Evolutionary conservation across 306 rosid species (phyloP).

Genomic region (Echinosophora koreensis): DNA sequence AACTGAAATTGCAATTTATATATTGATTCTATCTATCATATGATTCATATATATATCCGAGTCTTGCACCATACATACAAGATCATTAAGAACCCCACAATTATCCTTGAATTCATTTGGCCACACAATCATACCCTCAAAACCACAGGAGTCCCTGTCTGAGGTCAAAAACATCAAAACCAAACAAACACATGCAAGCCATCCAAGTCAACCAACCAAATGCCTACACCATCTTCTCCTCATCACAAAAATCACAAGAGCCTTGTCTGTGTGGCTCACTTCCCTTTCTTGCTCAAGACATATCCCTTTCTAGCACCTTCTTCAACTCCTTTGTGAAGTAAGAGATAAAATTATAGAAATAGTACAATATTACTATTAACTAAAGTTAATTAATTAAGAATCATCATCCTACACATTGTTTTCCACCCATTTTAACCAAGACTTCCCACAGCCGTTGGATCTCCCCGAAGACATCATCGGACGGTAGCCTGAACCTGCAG

Average conservation of each 20-base stretch:
- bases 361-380: constrained; percentile 7
- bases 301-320: background rate
- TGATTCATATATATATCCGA: background rate
- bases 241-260: constrained; percentile 1
- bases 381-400: background rate
- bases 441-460: constrained; percentile 86
- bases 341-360: constrained; percentile 8
- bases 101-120: constrained; percentile 33
- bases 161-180: background rate
- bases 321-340: background rate
- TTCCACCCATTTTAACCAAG: constrained; percentile 49
- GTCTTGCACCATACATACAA: constrained; percentile 6
- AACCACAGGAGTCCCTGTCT: constrained; percentile 46
- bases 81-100: constrained; percentile 41
- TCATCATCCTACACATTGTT: background rate
- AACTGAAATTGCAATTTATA: background rate
- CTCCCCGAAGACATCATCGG: constrained; percentile 77
- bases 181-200: constrained; percentile 32
- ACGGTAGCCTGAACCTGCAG: constrained; percentile 78
- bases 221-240: constrained; percentile 32
- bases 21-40: constrained; percentile 20
- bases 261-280: background rate
- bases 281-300: constrained; percentile 9
- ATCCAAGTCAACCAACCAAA: constrained; percentile 16
- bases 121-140: constrained; percentile 34